Evolutionary conservation across 1,139 yeast species (phyloP).

Genomic region (Saccharomyces hybrid): DNA sequence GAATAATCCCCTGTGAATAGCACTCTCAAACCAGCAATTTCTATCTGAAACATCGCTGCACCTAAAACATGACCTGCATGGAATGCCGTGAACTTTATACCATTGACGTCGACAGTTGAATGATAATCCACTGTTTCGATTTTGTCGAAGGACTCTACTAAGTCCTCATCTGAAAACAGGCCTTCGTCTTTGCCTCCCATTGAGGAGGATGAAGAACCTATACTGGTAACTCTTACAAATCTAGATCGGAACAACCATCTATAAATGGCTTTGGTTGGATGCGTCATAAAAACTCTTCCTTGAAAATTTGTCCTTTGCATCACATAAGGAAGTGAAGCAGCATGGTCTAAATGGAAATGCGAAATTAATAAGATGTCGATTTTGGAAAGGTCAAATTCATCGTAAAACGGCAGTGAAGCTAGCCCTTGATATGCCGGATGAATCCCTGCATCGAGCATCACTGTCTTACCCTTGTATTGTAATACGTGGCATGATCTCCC

Average conservation of each 20-base stretch:
- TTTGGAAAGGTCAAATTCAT: conserved; percentile 81
- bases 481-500: conserved; percentile 93
- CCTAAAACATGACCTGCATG: conserved; percentile 99
- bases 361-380: conserved; percentile 82
- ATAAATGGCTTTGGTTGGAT: conserved; percentile 96
- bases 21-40: conserved; percentile 84
- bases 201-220: conserved; percentile 43
- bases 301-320: conserved; percentile 93
- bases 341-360: conserved; percentile 96
- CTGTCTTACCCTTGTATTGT: conserved; percentile 89
- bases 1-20: conserved; percentile 95
- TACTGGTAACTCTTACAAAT: conserved; percentile 85
- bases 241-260: conserved; percentile 90
- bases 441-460: conserved; percentile 96
- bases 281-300: conserved; percentile 97
- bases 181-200: conserved; percentile 34
- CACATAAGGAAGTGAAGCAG: conserved; percentile 94
- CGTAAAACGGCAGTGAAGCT: conserved; percentile 88
- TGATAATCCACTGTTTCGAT: conserved; percentile 94
- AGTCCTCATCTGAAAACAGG: conserved; percentile 84
- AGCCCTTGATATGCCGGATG: conserved; percentile 93
- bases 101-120: conserved; percentile 81
- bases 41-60: conserved; percentile 95
- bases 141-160: conserved; percentile 75
- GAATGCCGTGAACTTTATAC: conserved; percentile 91